Base-by-base conservation (phyloP, 2,329 filamentous ascomycete species). In the Epicoccum sorghinum region DNA sequence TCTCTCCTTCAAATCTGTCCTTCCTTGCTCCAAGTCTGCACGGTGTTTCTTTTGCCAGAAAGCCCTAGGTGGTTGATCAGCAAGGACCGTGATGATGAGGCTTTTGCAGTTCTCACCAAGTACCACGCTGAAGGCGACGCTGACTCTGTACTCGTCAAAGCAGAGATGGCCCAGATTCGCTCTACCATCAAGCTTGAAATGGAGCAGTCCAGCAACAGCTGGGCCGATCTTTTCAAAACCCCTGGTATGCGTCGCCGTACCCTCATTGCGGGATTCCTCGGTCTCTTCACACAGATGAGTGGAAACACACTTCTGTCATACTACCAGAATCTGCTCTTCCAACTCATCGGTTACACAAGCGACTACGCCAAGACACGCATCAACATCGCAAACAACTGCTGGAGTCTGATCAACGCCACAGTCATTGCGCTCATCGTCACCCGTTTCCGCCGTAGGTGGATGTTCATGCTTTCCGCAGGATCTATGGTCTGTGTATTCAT, bases 151-250 rank as follows among this genome's bases (percentile, higher is more conserved):
- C 61, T 74, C 7, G 70, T 86, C 24, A 77, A 79, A 46, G 83
- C 82, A 7, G 86, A 88, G 64, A 82, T 86, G 63, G 79, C 79
- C 0, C 83, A 88, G 67, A 88, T 88, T 59, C 75, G 81, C 44
- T 78, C 80, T 4, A 83, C 84, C 0, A 81, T 86, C 62, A 77
- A 78, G 27, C 62, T 83, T 1, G 83, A 86, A 64, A 72, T 81
- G 48, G 82, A 86, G 56, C 71, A 78, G 40, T 80, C 82, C 2
- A 81, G 80, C 53, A 72, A 76, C 54, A 80, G 79, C 5, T 87
- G 84, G 83, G 57, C 71, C 54, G 82, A 84, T 57, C 74, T 85
- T 67, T 57, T 85, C 23, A 73, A 72, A 41, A 82, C 81, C 0
- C 53, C 77, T 1, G 83, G 68, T 60, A 75, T 74, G 71, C 67